phyloP scores from a whole-genome alignment of 1,284 basidiomycete genomes.

The Laetiporus sulphureus region DNA sequence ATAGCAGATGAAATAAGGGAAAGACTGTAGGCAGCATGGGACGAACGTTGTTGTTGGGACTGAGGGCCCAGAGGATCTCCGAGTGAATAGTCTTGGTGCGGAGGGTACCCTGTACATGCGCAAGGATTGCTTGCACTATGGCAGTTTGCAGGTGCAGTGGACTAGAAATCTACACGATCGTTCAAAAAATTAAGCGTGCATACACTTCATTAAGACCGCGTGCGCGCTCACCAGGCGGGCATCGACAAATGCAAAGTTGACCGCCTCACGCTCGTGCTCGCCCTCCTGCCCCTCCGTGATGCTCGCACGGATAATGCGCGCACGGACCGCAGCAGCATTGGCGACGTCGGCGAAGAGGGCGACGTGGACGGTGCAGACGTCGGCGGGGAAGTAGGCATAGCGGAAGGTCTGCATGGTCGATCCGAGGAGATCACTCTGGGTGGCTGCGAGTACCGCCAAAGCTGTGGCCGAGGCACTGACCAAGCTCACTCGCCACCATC shows the following conservation, averaged over 20 bases:
- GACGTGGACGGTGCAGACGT: constrained; percentile 45
- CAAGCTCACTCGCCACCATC: no score
- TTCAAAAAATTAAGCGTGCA: neutral
- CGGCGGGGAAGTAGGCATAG: constrained; percentile 44
- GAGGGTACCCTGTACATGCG: constrained; percentile 49
- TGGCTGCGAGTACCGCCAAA: neutral
- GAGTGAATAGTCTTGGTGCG: constrained; percentile 80
- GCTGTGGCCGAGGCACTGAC: no score
- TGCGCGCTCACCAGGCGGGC: constrained; percentile 48
- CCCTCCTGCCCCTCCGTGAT: constrained; percentile 52
- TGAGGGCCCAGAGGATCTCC: constrained; percentile 79
- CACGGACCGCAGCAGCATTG: constrained; percentile 56
- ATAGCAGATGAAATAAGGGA: neutral
- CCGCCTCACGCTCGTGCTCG: constrained; percentile 58
- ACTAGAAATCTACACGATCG: constrained; percentile 66
- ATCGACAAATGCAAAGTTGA: constrained; percentile 89
- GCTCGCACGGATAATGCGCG: constrained; percentile 65
- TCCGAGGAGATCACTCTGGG: constrained; percentile 1
- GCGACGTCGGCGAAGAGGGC: constrained; percentile 64
- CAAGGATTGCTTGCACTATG: constrained; percentile 72
- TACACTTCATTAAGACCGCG: neutral
- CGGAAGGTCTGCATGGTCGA: constrained; percentile 43
- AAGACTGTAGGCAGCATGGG: neutral
- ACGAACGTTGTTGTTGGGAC: constrained; percentile 78
- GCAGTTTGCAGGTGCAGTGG: constrained; percentile 74